Conservation (phyloP, 345 rosid species). For the Syzygium aqueum region DNA sequence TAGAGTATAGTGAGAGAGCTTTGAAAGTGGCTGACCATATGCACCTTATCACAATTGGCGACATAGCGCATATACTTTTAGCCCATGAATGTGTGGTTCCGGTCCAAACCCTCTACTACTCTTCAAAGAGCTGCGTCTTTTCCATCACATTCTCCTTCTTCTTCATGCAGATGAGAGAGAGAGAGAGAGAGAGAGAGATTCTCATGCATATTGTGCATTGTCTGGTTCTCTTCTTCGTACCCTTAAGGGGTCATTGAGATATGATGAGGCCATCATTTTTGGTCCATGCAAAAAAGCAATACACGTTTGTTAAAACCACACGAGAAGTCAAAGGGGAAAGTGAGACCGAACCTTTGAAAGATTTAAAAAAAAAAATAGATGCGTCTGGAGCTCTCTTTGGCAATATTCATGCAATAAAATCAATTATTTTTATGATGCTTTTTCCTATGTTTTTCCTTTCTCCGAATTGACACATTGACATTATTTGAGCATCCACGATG, state of each 20-base stretch:
- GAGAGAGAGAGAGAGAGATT: background rate
- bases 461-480: background rate
- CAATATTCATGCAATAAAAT: background rate
- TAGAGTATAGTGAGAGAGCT: background rate
- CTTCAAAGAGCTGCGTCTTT: background rate
- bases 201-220: background rate
- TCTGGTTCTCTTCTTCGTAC: background rate
- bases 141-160: background rate
- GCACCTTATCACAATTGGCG: background rate
- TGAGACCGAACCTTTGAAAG: slow-evolving; percentile 5
- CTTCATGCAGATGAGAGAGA: background rate
- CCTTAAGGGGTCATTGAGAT: background rate
- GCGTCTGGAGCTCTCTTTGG: background rate
- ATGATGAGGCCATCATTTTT: background rate
- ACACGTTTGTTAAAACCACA: background rate
- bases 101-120: background rate
- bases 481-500: background rate
- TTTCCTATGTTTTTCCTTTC: background rate
- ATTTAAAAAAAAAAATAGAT: background rate
- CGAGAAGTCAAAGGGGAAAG: slow-evolving; percentile 2
- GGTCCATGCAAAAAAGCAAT: background rate
- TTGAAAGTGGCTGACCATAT: background rate
- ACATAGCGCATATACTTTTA: background rate
- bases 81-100: background rate
- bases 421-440: background rate